These are phyloP conservation scores for Schrenkiella parvula DNA, from an alignment of 345 rosid genomes.

Conservation along the genomic window DNA sequence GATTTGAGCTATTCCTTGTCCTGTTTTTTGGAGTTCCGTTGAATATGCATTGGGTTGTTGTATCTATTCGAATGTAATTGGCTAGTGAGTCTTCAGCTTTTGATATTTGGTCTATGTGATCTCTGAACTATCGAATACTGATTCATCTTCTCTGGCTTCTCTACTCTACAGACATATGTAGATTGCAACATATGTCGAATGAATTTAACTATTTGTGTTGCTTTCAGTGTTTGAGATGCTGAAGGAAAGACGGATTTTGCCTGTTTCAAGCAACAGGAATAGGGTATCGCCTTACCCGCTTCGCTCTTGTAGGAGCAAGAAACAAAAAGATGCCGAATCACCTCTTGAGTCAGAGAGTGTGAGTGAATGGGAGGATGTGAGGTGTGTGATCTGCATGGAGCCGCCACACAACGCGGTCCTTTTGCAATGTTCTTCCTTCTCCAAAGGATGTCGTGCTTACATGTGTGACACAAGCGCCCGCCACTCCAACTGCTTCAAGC, in stretches of 20 bases:
- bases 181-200: neutral
- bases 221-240: constrained; percentile 38
- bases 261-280: constrained; percentile 29
- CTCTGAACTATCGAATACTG: too few species aligned
- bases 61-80: neutral
- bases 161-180: neutral
- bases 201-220: constrained; percentile 1
- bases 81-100: neutral
- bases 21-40: neutral
- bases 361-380: constrained; percentile 59
- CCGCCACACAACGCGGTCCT: constrained; percentile 74
- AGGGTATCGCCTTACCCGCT: constrained; percentile 53
- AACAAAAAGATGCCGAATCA: constrained; percentile 27
- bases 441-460: constrained; percentile 63
- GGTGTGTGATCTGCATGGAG: constrained; percentile 76
- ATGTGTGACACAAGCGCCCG: constrained; percentile 69
- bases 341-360: constrained; percentile 34
- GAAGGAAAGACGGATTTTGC: constrained; percentile 42
- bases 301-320: constrained; percentile 34
- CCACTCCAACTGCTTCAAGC: constrained; percentile 68
- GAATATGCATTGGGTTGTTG: neutral
- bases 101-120: neutral
- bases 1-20: neutral
- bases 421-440: constrained; percentile 50
- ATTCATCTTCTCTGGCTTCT: neutral